A percentile compares a stretch with the other conserved stretches of the same genome.
These are phyloP conservation scores for Guadua angustifolia DNA, from an alignment of 176 grass and related monocot genomes.

Conservation along the genomic window DNA sequence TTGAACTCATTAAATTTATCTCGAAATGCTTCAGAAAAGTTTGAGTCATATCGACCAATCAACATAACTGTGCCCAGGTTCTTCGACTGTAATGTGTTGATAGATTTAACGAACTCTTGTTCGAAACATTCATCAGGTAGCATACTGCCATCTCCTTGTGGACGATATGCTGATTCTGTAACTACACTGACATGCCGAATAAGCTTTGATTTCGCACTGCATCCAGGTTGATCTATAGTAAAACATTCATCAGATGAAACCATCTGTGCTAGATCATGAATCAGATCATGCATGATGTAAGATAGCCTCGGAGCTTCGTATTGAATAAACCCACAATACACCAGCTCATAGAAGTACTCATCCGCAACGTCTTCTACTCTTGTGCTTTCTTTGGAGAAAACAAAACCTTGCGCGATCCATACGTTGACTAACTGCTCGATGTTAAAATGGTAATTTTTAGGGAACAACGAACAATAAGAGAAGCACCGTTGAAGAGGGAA, in stretches of 20 bases:
- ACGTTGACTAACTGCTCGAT: too few relatives aligned
- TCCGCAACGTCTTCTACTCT: constrained; percentile 28
- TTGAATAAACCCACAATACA: constrained; percentile 26
- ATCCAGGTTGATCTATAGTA: background rate
- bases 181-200: constrained; percentile 19
- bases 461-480: too few relatives aligned
- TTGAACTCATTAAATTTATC: background rate
- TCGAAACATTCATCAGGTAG: constrained; percentile 1
- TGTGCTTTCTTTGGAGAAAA: constrained; percentile 1
- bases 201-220: background rate
- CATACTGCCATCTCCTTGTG: constrained; percentile 30
- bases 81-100: background rate
- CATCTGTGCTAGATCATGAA: constrained; percentile 27
- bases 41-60: constrained; percentile 30
- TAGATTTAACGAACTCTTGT: background rate
- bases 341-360: constrained; percentile 25
- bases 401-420: background rate
- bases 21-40: constrained; percentile 32
- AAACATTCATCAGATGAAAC: constrained; percentile 37
- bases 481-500: too few relatives aligned
- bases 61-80: constrained; percentile 28
- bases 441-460: too few relatives aligned
- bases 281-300: constrained; percentile 26
- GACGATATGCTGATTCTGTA: constrained; percentile 8
- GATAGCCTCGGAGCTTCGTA: background rate